Evolutionary conservation across 225 moss, liverwort and hornwort genomes (phyloP).

Genomic region (Polytrichum formosum): DNA sequence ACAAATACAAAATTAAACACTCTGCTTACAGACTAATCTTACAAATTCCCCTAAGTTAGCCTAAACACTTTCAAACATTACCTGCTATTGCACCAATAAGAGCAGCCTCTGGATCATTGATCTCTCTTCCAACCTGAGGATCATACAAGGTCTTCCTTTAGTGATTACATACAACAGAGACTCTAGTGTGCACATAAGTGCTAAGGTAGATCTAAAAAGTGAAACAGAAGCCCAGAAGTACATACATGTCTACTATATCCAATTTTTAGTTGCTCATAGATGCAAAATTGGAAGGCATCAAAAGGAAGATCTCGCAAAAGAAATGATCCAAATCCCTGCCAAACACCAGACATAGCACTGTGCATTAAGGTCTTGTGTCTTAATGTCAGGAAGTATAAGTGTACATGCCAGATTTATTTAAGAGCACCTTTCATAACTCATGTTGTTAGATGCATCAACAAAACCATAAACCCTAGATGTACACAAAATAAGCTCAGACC

Average conservation of each 20-base stretch:
- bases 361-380: background rate
- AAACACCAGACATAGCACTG: background rate
- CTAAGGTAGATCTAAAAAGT: background rate
- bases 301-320: slow-evolving; percentile 82
- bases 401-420: background rate
- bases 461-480: too few relatives aligned
- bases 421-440: background rate
- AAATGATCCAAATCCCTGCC: slow-evolving; percentile 81
- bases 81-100: slow-evolving; percentile 74
- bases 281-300: slow-evolving; percentile 87
- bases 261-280: slow-evolving; percentile 77
- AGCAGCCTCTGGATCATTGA: slow-evolving; percentile 70
- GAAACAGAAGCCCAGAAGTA: background rate
- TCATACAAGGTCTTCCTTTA: slow-evolving; percentile 5
- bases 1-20: too few relatives aligned
- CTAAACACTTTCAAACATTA: slow-evolving; percentile 7
- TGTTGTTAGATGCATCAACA: too few relatives aligned
- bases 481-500: too few relatives aligned
- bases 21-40: too few relatives aligned
- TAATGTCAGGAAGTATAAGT: background rate
- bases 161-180: background rate
- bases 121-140: slow-evolving; percentile 59
- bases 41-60: too few relatives aligned
- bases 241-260: slow-evolving; percentile 44
- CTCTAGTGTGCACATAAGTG: background rate